Base-by-base conservation (phyloP, 1,284 basidiomycete species). In the Thelephora terrestris region DNA sequence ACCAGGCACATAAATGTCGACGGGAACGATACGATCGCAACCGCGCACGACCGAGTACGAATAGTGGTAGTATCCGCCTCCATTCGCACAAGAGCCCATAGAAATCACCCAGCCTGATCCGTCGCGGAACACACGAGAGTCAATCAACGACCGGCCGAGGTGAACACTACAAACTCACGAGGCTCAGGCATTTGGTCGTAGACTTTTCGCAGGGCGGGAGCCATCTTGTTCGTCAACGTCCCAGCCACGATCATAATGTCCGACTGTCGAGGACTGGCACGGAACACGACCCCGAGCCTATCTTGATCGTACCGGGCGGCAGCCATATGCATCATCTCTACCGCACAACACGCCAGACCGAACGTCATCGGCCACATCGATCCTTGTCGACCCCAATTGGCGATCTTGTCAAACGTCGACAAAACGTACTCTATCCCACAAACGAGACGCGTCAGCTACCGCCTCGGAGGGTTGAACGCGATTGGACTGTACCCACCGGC, bases 301-400 rank as follows among this genome's bases (percentile, higher is more conserved):
- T 99, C 96, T 69, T 99, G 96, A 68, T 99, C 96, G 68, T 99
- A 99, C 53, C 96, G 83, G 14, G 96, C 92, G 38, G 95, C 94
- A 47, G 96, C 96, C 89, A 96, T 92, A 71, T 96, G 93, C 91
- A 95, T 95, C 91, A 95, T 95, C 73, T 99, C 95, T 40, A 99
- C 94, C 49, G 95, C 96, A 67, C 95, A 99, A 70, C 95, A 99
- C 3, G 96, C 95, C 48, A 99, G 81, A 69, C 89, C 88, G 66
- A 92, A 97, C 43, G 94, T 98, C 93, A 99, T 96, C 39, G 96
- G 96, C 96, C 96, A 99, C 83, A 98, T 95, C 27, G 91, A 96
- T 50, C 95, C 86, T 70, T 98, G 94, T 51, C 95, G 76, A 14
- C 87, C 94, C 95, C 95, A 99, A 68, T 99, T 99, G 59, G 87